Percentiles rank a stretch among this genome's conserved stretches.
Conservation (phyloP, 306 rosid genomes). For the Pterocarpus macrocarpus region DNA sequence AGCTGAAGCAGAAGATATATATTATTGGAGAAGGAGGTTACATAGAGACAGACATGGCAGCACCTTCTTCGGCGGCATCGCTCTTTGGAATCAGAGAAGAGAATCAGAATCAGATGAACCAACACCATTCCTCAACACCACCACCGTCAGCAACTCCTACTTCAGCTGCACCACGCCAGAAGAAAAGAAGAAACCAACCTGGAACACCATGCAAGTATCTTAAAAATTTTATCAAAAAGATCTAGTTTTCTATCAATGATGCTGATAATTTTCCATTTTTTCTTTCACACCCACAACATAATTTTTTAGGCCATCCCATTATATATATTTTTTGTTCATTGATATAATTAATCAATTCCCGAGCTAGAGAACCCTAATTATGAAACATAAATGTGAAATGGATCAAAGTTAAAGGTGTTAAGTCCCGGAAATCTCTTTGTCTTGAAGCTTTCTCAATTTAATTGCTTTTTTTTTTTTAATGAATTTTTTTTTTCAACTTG, state of each 20-base stretch:
- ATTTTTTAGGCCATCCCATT: neutral
- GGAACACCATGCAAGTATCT: constrained; percentile 94
- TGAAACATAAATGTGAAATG: neutral
- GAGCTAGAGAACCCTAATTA: constrained; percentile 45
- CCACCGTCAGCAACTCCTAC: constrained; percentile 56
- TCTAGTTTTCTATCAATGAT: neutral
- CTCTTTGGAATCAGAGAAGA: constrained; percentile 74
- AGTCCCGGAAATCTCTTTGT: constrained; percentile 32
- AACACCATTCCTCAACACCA: constrained; percentile 71
- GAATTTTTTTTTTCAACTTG: neutral
- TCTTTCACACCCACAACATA: neutral
- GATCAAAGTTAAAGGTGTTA: constrained; percentile 21
- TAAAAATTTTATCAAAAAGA: constrained; percentile 38
- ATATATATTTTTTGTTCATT: neutral
- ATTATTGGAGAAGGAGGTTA: constrained; percentile 7
- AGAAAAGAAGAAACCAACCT: constrained; percentile 91
- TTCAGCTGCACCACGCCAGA: constrained; percentile 59
- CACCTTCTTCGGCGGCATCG: constrained; percentile 72
- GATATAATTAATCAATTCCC: neutral
- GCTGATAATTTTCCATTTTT: neutral
- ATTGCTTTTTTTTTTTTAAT: neutral
- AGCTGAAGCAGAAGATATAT: constrained; percentile 17
- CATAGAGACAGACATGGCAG: constrained; percentile 61
- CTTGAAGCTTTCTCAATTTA: neutral
- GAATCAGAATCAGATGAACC: constrained; percentile 68